A percentile compares a stretch with the other conserved stretches of the same genome.
phyloP scores from a whole-genome alignment of 73 alveolate genomes.

The Paramecium pentaurelia region DNA sequence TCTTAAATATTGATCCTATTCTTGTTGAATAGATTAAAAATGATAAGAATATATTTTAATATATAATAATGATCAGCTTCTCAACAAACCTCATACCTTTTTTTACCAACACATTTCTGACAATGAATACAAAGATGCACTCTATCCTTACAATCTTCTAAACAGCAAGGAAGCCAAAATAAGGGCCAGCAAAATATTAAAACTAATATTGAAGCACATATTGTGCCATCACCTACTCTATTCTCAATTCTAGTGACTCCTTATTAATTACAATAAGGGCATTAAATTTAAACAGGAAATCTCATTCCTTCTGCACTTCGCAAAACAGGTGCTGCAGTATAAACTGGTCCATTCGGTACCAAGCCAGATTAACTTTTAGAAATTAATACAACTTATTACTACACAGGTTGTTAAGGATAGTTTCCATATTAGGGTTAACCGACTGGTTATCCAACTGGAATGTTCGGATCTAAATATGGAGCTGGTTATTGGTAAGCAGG shows the following conservation, averaged over 20 bases:
- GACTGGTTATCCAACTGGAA: background rate
- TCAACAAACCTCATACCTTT: background rate
- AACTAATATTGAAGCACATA: background rate
- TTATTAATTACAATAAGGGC: background rate
- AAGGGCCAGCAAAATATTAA: background rate
- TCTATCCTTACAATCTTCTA: background rate
- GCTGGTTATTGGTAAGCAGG: background rate
- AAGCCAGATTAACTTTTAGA: background rate
- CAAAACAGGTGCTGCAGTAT: background rate
- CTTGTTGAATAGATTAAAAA: background rate
- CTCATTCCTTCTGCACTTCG: background rate
- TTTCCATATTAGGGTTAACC: background rate
- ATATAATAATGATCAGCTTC: background rate
- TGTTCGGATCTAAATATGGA: background rate
- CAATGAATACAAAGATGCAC: background rate
- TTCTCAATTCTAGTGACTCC: background rate
- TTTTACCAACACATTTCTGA: background rate
- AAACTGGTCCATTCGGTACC: background rate
- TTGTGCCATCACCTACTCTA: background rate
- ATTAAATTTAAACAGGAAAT: background rate
- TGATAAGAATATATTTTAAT: background rate
- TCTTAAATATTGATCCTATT: background rate
- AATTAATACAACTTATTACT: background rate
- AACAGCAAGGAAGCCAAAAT: constrained; percentile 17
- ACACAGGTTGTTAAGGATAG: background rate